Evolutionary conservation across 768 basidiomycete species (phyloP).

Genomic region (Lentinula sp.): DNA sequence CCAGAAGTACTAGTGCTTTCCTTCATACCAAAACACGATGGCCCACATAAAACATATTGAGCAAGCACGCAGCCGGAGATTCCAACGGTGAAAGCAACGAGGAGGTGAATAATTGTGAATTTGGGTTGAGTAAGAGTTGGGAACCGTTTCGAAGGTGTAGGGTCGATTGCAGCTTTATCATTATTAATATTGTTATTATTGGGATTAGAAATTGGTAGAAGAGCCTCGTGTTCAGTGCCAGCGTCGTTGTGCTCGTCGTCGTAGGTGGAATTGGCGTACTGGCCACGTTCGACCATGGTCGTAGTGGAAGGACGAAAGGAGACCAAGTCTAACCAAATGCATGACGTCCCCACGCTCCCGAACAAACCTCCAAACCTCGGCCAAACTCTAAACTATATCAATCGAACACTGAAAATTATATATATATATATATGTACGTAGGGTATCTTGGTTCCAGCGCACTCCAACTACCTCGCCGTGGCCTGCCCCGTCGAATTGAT

Average conservation of each 20-base stretch:
- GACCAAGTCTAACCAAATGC: neutral
- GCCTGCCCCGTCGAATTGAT: neutral
- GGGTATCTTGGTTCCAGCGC: too few species aligned
- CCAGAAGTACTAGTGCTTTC: constrained; percentile 1
- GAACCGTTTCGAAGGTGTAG: neutral
- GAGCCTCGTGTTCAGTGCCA: constrained; percentile 25
- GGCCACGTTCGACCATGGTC: constrained; percentile 5
- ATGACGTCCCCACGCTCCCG: too few species aligned
- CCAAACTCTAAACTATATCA: too few species aligned
- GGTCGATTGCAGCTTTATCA: too few species aligned
- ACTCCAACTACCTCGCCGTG: neutral
- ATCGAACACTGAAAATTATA: too few species aligned
- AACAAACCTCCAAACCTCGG: too few species aligned
- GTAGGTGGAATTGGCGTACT: constrained; percentile 3
- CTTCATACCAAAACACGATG: constrained; percentile 28
- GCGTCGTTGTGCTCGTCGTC: constrained; percentile 10
- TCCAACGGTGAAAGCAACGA: constrained; percentile 50
- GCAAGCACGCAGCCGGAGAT: constrained; percentile 41
- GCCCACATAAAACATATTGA: constrained; percentile 42
- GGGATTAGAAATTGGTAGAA: constrained; percentile 22
- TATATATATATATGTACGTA: too few species aligned
- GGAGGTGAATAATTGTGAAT: constrained; percentile 32
- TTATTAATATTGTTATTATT: neutral
- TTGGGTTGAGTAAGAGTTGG: constrained; percentile 12
- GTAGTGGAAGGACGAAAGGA: too few species aligned